These are phyloP conservation scores for Corymbia citriodora DNA, from an alignment of 441 rosid genomes.

Conservation along the genomic window DNA sequence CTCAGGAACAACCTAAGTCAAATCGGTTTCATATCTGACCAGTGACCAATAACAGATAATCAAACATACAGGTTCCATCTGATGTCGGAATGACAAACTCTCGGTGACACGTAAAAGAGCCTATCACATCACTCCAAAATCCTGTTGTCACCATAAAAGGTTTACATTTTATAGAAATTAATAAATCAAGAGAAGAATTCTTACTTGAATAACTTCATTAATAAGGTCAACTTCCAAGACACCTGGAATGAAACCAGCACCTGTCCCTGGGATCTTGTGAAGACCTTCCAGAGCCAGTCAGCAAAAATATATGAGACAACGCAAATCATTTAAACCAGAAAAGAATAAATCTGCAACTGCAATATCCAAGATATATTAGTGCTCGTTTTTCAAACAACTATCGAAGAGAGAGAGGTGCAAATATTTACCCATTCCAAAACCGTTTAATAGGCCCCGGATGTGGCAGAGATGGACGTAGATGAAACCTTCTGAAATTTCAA, in stretches of 20 bases:
- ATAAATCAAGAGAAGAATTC: background rate
- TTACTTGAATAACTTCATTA: slow-evolving; percentile 78
- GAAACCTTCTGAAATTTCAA: background rate
- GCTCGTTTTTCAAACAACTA: background rate
- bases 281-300: slow-evolving; percentile 34
- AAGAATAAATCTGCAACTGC: background rate
- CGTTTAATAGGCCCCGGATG: background rate
- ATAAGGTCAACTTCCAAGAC: slow-evolving; percentile 57
- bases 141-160: background rate
- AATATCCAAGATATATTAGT: background rate
- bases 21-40: background rate
- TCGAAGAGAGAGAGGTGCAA: background rate
- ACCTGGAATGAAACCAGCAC: slow-evolving; percentile 79
- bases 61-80: background rate
- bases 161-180: background rate
- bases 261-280: slow-evolving; percentile 86
- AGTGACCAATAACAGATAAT: background rate
- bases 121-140: background rate
- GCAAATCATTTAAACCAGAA: background rate
- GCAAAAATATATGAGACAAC: background rate
- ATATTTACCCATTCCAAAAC: background rate
- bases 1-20: background rate
- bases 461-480: background rate
- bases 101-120: background rate
- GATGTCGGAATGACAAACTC: background rate